Conservation (phyloP, 805 yeast genomes). For the Wickerhamiella azymoides region DNA sequence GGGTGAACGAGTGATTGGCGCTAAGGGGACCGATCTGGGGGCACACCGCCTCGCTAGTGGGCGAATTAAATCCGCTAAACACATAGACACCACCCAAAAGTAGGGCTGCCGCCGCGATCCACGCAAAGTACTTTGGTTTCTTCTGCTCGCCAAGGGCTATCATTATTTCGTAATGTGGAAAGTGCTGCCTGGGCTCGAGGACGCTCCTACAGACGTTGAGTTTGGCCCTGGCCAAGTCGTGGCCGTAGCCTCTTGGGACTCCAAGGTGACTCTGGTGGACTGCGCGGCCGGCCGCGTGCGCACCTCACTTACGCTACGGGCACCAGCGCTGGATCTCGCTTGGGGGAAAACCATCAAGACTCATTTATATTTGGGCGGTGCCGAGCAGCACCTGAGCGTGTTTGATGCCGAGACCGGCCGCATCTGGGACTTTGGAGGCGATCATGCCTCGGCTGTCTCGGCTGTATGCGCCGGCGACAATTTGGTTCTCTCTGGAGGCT, state of each 20-base stretch:
- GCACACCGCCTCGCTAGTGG: not conserved
- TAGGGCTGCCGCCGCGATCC: not conserved
- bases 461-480: not conserved
- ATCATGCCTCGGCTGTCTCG: slow-evolving; percentile 5
- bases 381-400: slow-evolving; percentile 7
- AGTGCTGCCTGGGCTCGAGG: slow-evolving; percentile 3
- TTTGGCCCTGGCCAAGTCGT: slow-evolving; percentile 4
- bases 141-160: not conserved
- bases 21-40: not conserved
- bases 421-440: slow-evolving; percentile 9
- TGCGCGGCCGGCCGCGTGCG: not conserved
- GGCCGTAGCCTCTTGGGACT: slow-evolving; percentile 8
- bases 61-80: not conserved
- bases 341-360: slow-evolving; percentile 1
- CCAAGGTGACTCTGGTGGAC: not conserved
- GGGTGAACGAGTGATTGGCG: not conserved
- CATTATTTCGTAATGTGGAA: slow-evolving; percentile 3
- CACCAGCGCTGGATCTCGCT: slow-evolving; percentile 8
- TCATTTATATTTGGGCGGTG: slow-evolving; percentile 8
- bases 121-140: too few species aligned
- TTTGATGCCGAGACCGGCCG: slow-evolving; percentile 3
- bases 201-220: slow-evolving; percentile 1
- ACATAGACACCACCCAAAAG: not conserved
- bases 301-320: slow-evolving; percentile 2
- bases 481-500: slow-evolving; percentile 2